Conservation (phyloP, 768 basidiomycete species). For the Tephrocybe sp. region DNA sequence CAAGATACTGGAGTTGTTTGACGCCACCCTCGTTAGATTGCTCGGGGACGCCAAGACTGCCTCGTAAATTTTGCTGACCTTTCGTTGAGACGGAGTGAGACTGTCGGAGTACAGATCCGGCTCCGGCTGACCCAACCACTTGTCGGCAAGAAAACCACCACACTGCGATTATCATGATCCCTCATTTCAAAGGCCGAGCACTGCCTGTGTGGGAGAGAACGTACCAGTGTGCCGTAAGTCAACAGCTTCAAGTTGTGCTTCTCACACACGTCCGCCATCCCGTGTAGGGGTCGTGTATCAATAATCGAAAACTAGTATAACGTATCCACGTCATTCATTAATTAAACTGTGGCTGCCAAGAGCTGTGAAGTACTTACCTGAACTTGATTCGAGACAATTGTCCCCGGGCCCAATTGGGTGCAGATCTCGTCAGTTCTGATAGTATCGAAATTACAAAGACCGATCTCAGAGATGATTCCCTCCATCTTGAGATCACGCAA, state of each 20-base stretch:
- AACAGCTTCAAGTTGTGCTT: slow-evolving; percentile 71
- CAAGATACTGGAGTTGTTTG: slow-evolving; percentile 64
- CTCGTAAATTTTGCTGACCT: slow-evolving; percentile 46
- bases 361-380: slow-evolving; percentile 58
- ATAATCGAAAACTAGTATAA: slow-evolving; percentile 74
- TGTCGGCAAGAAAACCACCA: slow-evolving; percentile 78
- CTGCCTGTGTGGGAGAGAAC: slow-evolving; percentile 21
- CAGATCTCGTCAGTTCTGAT: slow-evolving; percentile 78
- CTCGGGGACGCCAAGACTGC: not conserved
- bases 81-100: slow-evolving; percentile 80
- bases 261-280: slow-evolving; percentile 74
- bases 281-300: slow-evolving; percentile 73
- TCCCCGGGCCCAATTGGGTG: slow-evolving; percentile 63
- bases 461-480: slow-evolving; percentile 61
- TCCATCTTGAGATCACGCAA: slow-evolving; percentile 59
- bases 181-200: slow-evolving; percentile 1
- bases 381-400: slow-evolving; percentile 80
- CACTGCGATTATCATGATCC: slow-evolving; percentile 56
- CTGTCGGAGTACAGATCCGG: slow-evolving; percentile 68
- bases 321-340: not conserved
- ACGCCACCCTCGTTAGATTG: slow-evolving; percentile 6
- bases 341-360: not conserved
- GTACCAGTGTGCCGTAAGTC: slow-evolving; percentile 79
- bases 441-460: slow-evolving; percentile 81
- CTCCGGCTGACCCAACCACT: slow-evolving; percentile 65